Conservation (phyloP, 208 protist species). For the Tetramitus jugosus region DNA sequence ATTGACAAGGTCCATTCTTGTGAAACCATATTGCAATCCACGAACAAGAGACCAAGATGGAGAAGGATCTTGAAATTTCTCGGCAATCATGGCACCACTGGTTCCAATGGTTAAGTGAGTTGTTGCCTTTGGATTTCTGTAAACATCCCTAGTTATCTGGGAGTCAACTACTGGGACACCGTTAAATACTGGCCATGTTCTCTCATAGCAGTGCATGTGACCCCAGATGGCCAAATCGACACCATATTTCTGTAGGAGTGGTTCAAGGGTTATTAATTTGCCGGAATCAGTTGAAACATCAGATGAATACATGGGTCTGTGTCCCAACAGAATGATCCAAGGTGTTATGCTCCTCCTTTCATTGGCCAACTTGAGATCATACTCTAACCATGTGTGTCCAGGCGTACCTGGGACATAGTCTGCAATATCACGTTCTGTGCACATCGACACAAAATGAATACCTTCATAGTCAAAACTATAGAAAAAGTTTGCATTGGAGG, state of each 20-base stretch:
- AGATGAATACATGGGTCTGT: constrained; percentile 46
- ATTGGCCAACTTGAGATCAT: constrained; percentile 41
- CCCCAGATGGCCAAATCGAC: constrained; percentile 36
- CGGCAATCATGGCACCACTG: background rate
- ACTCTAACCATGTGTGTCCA: constrained; percentile 42
- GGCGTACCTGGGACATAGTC: constrained; percentile 23
- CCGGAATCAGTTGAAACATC: too few species aligned
- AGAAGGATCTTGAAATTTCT: too few species aligned
- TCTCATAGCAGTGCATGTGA: constrained; percentile 33
- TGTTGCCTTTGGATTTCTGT: background rate
- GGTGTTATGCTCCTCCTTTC: constrained; percentile 33
- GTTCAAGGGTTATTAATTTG: constrained; percentile 29
- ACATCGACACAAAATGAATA: constrained; percentile 44
- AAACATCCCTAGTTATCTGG: background rate
- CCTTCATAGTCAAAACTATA: constrained; percentile 42
- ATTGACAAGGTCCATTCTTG: too few species aligned
- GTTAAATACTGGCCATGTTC: background rate
- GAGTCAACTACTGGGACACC: too few species aligned
- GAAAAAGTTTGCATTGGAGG: constrained; percentile 23
- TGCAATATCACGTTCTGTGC: constrained; percentile 32
- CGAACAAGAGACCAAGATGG: too few species aligned
- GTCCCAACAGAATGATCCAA: constrained; percentile 43
- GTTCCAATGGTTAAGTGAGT: constrained; percentile 2
- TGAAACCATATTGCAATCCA: too few species aligned
- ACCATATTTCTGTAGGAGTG: constrained; percentile 17